phyloP scores from a whole-genome alignment of 2,329 filamentous ascomycete genomes.

The Bretziella fagacearum region DNA sequence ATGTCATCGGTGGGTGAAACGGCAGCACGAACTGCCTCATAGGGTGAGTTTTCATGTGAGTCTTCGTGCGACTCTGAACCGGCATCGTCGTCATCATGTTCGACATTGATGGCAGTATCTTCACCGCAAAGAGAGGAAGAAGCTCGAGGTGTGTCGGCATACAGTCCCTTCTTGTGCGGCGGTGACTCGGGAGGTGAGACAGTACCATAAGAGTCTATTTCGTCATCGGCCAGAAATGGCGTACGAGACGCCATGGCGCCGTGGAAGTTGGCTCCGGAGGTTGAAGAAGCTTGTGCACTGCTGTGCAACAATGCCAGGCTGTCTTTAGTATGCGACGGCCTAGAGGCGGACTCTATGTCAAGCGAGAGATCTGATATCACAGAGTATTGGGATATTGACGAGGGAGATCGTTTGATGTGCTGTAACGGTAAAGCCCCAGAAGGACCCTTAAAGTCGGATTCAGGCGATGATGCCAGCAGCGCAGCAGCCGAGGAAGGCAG shows the following conservation, averaged over 20 bases:
- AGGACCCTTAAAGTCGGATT: not conserved
- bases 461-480: not conserved
- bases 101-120: slow-evolving; percentile 6
- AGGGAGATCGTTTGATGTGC: not conserved
- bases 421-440: not conserved
- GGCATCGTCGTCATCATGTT: slow-evolving; percentile 9
- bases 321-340: too few species aligned
- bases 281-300: not conserved
- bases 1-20: slow-evolving; percentile 61
- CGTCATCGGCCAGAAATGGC: slow-evolving; percentile 10
- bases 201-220: slow-evolving; percentile 11
- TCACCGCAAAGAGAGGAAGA: slow-evolving; percentile 1
- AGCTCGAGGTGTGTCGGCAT: not conserved
- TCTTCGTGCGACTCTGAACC: slow-evolving; percentile 21
- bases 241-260: slow-evolving; percentile 9
- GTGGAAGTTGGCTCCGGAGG: not conserved
- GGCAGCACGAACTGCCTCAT: slow-evolving; percentile 64
- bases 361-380: slow-evolving; percentile 2
- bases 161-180: slow-evolving; percentile 6
- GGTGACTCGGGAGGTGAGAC: slow-evolving; percentile 11
- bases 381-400: not conserved
- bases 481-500: not conserved
- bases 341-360: too few species aligned
- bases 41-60: slow-evolving; percentile 53
- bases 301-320: not conserved